These are phyloP conservation scores for Pseudopithomyces maydicus DNA, from an alignment of 2,329 filamentous ascomycete genomes.

Conservation along the genomic window DNA sequence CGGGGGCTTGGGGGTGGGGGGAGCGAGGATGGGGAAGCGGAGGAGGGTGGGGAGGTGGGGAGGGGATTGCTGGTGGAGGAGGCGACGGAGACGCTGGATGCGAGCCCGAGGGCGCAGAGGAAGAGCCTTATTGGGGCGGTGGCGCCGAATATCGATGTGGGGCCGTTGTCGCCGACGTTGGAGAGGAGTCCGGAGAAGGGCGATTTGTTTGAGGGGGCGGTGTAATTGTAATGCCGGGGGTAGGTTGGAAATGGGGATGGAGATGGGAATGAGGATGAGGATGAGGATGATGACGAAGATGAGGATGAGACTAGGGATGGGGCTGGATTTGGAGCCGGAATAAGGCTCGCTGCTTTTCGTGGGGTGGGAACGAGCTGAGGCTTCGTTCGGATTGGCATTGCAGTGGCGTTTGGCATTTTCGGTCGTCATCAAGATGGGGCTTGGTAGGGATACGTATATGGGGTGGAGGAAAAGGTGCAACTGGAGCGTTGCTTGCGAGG, in stretches of 20 bases:
- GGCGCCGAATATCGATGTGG: constrained; percentile 32
- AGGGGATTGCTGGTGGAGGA: constrained; percentile 43
- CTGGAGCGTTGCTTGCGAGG: neutral
- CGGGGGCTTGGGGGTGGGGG: constrained; percentile 39
- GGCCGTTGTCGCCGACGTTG: constrained; percentile 34
- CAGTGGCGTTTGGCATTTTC: constrained; percentile 8
- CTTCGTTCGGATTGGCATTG: constrained; percentile 8
- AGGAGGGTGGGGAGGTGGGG: too few relatives aligned
- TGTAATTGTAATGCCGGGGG: neutral
- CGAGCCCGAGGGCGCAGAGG: constrained; percentile 44
- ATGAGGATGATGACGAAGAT: too few relatives aligned
- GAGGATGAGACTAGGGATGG: too few relatives aligned
- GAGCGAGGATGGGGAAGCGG: constrained; percentile 42
- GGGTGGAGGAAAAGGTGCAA: neutral
- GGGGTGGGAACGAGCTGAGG: neutral
- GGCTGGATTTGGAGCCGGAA: too few relatives aligned
- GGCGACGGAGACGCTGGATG: constrained; percentile 43
- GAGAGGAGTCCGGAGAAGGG: constrained; percentile 30
- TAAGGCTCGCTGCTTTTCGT: too few relatives aligned
- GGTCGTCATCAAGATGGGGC: neutral
- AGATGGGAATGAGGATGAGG: too few relatives aligned
- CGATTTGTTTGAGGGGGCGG: constrained; percentile 39
- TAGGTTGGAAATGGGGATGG: neutral
- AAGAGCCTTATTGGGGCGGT: constrained; percentile 49
- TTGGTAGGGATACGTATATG: neutral